Conservation (phyloP, 2,329 filamentous ascomycete genomes). For the Cercospora beticola region DNA sequence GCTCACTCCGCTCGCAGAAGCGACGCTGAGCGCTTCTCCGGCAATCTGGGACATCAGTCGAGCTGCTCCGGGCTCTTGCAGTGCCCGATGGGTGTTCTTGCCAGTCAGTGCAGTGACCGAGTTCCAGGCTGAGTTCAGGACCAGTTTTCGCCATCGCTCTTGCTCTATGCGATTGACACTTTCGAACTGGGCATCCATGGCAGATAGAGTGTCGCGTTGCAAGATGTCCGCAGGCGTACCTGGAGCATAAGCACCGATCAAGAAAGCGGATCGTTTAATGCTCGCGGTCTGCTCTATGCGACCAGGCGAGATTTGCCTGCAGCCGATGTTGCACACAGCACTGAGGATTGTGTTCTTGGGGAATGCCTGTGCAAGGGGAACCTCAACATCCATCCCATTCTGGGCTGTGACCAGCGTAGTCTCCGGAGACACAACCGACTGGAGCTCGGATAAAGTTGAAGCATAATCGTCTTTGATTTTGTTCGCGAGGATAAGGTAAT, state of each 20-base stretch:
- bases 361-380: conserved; percentile 22
- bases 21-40: conserved; percentile 25
- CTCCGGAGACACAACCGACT: conserved; percentile 13
- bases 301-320: conserved; percentile 25
- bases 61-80: conserved; percentile 17
- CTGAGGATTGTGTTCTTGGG: conserved; percentile 28
- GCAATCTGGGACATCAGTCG: conserved; percentile 24
- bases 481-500: conserved; percentile 30
- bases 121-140: conserved; percentile 31
- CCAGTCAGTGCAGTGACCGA: conserved; percentile 25
- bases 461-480: conserved; percentile 25
- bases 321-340: conserved; percentile 29
- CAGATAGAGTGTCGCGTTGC: conserved; percentile 18
- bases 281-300: conserved; percentile 24
- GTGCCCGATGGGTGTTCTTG: conserved; percentile 25
- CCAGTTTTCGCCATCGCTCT: conserved; percentile 31
- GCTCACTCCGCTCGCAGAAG: conserved; percentile 18
- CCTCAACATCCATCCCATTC: conserved; percentile 30
- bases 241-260: conserved; percentile 17
- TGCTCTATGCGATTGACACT: conserved; percentile 17
- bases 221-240: background rate
- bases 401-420: conserved; percentile 29
- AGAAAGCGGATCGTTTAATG: conserved; percentile 24
- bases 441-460: conserved; percentile 21
- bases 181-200: conserved; percentile 25